Base-by-base conservation (phyloP, 2,329 filamentous ascomycete species). In the Fusarium pilosicola region DNA sequence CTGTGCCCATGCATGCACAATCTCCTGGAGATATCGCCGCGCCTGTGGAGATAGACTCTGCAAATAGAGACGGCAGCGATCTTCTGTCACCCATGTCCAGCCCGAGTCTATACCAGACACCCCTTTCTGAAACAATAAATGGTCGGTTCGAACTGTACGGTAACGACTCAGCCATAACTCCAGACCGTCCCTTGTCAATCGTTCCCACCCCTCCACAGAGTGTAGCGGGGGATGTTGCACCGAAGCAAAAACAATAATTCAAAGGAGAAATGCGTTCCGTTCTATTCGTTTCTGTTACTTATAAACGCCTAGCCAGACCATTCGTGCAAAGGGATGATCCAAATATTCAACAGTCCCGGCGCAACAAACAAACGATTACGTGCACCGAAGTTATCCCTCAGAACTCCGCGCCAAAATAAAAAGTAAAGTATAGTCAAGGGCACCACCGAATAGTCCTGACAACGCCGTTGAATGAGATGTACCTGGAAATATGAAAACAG, bases 21-120 rank as follows among this genome's bases (percentile, higher is more conserved):
- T 81, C 80, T 20, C 87, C 88, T 8, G 83, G 81, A 15, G 87
- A 89, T 73, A 88, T 89, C 45, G 79, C 83, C 2, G 82, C 81
- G 26, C 85, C 88, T 8, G 87, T 90, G 7, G 89, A 91, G 81
- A 87, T 91, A 18, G 87, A 85, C 67, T 84, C 85, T 51, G 74
- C 72, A 7, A 44, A 49, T 56, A 54, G 62, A 57, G 73, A 71
- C 22, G 55, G 69, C 32, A 76, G 58, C 14, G 66, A 66, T 17
- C 41, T 67, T 20, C 20, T 77, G 7, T 77, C 77, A 12, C 73
- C 74, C 24, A 67, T 73, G 62, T 68, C 71, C 7, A 71, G 71
- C 44, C 70, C 74, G 6, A 72, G 71, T 66, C 55, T 76, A 62
- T 63, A 74, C 20, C 63, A 72, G 22, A 65, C 76, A 44, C 77